Conservation (phyloP, 129 eudicot genomes). For the Saposhnikovia divaricata region DNA sequence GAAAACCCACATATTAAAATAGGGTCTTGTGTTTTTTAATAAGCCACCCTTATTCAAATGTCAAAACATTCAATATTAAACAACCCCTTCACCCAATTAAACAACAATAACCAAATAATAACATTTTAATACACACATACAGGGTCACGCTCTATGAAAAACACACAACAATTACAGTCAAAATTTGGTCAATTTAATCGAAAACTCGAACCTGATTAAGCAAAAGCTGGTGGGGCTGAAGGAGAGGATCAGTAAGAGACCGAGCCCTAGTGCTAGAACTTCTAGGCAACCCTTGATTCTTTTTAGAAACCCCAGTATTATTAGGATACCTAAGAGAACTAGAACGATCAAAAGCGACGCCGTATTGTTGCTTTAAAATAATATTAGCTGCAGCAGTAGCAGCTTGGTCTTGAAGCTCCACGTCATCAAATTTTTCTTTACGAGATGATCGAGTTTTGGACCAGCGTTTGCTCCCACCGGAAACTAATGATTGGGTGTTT, state of each 20-base stretch:
- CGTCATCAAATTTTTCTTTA: slow-evolving; percentile 42
- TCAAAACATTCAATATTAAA: neutral
- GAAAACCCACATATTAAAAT: neutral
- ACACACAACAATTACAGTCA: neutral
- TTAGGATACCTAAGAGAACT: slow-evolving; percentile 47
- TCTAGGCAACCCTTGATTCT: slow-evolving; percentile 46
- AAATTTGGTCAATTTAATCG: neutral
- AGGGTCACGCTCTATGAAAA: neutral
- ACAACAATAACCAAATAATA: neutral
- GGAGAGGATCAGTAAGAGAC: slow-evolving; percentile 73
- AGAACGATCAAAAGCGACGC: slow-evolving; percentile 70
- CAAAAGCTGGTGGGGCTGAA: slow-evolving; percentile 79
- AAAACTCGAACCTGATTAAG: slow-evolving; percentile 46
- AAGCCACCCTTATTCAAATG: neutral
- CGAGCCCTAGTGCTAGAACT: slow-evolving; percentile 78
- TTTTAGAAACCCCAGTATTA: slow-evolving; percentile 26
- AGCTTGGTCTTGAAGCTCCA: slow-evolving; percentile 59
- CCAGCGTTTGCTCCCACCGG: slow-evolving; percentile 43
- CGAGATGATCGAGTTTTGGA: slow-evolving; percentile 48
- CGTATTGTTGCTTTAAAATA: slow-evolving; percentile 56
- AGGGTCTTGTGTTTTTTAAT: neutral
- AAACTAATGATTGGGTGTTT: slow-evolving; percentile 15
- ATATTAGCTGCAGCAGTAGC: slow-evolving; percentile 54
- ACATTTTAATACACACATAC: neutral
- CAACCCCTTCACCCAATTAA: neutral